Percentiles rank a stretch among this genome's conserved stretches.
Conservation (phyloP, 495 filamentous ascomycete species). For the Hypoxylon perforatum region DNA sequence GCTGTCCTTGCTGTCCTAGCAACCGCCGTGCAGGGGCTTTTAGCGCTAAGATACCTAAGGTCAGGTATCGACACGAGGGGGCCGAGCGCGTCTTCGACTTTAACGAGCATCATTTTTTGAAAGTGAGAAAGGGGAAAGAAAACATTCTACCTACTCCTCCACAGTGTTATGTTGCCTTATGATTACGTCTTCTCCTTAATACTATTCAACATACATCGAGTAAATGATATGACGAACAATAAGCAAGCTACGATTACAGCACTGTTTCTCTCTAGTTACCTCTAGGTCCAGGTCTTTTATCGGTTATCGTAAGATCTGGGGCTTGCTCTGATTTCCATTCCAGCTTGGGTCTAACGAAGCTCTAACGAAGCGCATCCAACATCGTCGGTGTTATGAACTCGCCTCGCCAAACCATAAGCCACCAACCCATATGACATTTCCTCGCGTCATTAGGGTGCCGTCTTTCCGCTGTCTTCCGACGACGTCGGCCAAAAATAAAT, state of each 20-base stretch:
- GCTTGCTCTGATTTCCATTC: background rate
- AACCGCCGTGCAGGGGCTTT: constrained; percentile 14
- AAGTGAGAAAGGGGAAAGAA: background rate
- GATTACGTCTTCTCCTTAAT: too few species aligned
- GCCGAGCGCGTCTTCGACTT: constrained; percentile 29
- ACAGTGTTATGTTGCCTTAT: too few species aligned
- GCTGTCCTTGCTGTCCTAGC: constrained; percentile 27
- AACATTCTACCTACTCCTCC: background rate
- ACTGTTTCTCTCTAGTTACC: too few species aligned
- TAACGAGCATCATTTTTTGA: constrained; percentile 8
- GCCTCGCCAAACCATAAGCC: background rate
- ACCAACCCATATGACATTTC: constrained; percentile 39
- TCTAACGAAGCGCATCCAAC: background rate
- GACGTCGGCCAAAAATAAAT: constrained; percentile 26
- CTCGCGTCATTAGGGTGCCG: constrained; percentile 18
- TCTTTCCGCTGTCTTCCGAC: constrained; percentile 12
- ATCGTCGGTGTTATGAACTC: background rate
- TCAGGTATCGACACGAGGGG: constrained; percentile 14
- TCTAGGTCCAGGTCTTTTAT: background rate
- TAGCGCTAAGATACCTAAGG: constrained; percentile 27
- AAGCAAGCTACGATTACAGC: too few species aligned
- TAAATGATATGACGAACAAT: too few species aligned
- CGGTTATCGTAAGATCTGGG: background rate
- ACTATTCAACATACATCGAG: too few species aligned
- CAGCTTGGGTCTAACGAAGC: background rate